These are phyloP conservation scores for Bruguiera parviflora DNA, from an alignment of 345 rosid genomes.

Conservation along the genomic window DNA sequence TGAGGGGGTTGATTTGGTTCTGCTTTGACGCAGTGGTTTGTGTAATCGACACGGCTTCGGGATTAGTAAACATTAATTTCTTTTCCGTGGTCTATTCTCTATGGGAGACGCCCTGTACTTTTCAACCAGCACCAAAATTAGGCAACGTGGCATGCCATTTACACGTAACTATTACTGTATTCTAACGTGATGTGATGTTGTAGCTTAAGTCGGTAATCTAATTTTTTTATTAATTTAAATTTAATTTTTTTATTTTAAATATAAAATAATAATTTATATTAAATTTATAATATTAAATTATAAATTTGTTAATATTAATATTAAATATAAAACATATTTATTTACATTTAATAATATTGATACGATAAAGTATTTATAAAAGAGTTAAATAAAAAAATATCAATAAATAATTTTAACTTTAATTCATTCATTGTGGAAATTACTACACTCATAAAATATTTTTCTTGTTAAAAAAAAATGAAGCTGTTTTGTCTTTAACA, in stretches of 20 bases:
- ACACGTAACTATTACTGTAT: not conserved
- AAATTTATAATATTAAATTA: not conserved
- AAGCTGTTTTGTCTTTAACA: not conserved
- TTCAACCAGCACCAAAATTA: conserved; percentile 16
- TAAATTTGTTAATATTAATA: not conserved
- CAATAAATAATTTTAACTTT: too few species aligned
- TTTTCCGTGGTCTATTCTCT: not conserved
- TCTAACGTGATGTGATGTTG: not conserved
- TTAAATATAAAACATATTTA: too few species aligned
- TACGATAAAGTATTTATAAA: too few species aligned
- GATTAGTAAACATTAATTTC: conserved; percentile 8
- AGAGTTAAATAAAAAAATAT: too few species aligned
- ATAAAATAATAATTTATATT: not conserved
- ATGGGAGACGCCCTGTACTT: not conserved
- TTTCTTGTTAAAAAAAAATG: too few species aligned
- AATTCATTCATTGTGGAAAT: too few species aligned
- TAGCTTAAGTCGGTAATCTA: too few species aligned
- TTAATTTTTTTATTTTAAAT: too few species aligned
- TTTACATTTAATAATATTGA: too few species aligned
- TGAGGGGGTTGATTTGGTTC: conserved; percentile 8
- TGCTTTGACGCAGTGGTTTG: conserved; percentile 19
- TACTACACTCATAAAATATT: not conserved
- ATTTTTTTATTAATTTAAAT: too few species aligned
- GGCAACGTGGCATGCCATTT: conserved; percentile 9
- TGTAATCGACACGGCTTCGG: conserved; percentile 30